Conservation (phyloP, 2,329 filamentous ascomycete species). For the Colletotrichum gloeosporioides region DNA sequence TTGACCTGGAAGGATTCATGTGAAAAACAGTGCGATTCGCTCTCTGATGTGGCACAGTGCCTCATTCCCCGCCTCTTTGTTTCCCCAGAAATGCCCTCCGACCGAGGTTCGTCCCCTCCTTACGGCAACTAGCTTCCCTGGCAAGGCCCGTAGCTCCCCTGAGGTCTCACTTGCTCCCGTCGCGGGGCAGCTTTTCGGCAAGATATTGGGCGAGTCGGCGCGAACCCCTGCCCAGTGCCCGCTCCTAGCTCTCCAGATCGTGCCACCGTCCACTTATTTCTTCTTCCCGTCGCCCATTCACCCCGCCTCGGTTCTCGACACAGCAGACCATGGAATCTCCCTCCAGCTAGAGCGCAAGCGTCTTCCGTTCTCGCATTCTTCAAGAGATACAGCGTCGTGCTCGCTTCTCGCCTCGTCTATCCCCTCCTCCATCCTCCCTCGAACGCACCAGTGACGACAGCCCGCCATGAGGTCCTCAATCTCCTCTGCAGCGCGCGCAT, state of each 20-base stretch:
- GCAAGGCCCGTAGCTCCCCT: background rate
- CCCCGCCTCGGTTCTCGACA: background rate
- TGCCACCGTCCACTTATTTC: background rate
- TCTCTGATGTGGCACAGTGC: rapidly evolving
- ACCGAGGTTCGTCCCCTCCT: constrained; percentile 10
- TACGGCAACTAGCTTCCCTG: background rate
- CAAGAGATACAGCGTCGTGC: too few species aligned
- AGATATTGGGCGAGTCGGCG: background rate
- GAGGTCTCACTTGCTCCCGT: background rate
- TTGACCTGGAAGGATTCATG: background rate
- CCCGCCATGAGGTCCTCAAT: background rate
- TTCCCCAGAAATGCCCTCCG: constrained; percentile 3
- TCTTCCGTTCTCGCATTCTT: too few species aligned
- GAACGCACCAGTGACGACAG: background rate
- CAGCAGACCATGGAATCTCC: background rate
- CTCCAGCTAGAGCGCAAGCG: background rate
- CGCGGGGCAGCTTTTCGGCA: background rate
- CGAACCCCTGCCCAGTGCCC: background rate
- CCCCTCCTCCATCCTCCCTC: background rate
- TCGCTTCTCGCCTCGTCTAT: background rate
- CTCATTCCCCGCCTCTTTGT: background rate
- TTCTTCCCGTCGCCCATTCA: background rate
- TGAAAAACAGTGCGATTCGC: background rate
- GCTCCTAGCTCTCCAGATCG: background rate
- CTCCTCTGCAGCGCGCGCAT: background rate